phyloP scores from a whole-genome alignment of 2,329 filamentous ascomycete genomes.

The Leptographium lundbergii region DNA sequence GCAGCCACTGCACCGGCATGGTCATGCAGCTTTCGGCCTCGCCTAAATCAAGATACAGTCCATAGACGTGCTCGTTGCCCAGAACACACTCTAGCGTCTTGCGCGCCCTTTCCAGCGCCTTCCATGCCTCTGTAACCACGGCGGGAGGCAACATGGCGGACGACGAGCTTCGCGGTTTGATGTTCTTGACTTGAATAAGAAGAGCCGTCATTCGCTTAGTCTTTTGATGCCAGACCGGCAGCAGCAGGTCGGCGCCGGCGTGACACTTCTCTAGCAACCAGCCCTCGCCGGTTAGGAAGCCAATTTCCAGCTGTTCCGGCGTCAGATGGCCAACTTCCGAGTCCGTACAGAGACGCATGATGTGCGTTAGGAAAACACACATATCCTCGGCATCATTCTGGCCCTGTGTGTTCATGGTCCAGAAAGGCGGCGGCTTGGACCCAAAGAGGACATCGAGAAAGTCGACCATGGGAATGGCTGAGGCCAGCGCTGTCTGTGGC shows the following conservation, averaged over 20 bases:
- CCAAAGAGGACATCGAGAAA: neutral
- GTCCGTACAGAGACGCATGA: neutral
- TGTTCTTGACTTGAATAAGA: constrained; percentile 2
- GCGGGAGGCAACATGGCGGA: neutral
- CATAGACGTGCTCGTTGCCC: neutral
- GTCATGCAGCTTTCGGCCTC: neutral
- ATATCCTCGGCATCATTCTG: neutral
- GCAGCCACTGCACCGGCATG: constrained; percentile 1
- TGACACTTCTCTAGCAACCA: constrained; percentile 2
- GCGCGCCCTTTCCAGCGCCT: neutral
- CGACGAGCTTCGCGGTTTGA: neutral
- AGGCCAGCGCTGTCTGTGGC: neutral
- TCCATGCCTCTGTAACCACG: neutral
- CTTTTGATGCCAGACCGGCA: neutral
- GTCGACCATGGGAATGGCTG: neutral
- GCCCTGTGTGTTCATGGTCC: neutral
- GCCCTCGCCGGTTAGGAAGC: neutral
- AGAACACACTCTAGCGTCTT: neutral
- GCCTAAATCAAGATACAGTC: neutral
- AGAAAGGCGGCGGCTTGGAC: neutral
- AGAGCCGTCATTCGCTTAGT: neutral
- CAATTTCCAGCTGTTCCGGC: neutral
- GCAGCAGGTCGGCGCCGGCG: neutral
- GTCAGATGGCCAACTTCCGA: neutral
- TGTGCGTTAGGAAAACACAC: constrained; percentile 1